Evolutionary conservation across 2,329 filamentous ascomycete species (phyloP).

Genomic region (Diaporthe sp.): DNA sequence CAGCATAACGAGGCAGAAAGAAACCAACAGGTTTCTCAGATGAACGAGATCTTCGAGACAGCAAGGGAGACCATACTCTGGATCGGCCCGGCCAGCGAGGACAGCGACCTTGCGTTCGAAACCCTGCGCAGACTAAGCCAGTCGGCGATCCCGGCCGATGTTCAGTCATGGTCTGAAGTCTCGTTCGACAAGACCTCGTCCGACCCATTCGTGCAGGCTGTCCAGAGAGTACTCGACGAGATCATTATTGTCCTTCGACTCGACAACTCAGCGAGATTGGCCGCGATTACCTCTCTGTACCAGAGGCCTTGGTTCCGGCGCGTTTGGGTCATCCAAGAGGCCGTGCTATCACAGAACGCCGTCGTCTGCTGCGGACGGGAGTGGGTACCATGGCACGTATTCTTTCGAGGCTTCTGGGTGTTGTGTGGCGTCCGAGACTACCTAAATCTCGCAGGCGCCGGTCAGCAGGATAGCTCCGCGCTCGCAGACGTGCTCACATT

Average conservation of each 20-base stretch:
- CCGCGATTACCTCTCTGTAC: neutral
- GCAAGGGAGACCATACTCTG: neutral
- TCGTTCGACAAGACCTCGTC: neutral
- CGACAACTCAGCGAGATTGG: neutral
- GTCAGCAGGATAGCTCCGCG: neutral
- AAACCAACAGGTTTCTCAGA: constrained; percentile 16
- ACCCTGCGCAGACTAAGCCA: neutral
- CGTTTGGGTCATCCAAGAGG: constrained; percentile 16
- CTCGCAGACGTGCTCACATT: neutral
- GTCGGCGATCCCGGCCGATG: neutral
- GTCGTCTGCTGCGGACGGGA: constrained; percentile 19
- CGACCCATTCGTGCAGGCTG: neutral
- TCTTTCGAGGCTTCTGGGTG: neutral
- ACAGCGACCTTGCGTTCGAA: constrained; percentile 15
- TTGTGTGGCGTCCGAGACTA: constrained; percentile 14
- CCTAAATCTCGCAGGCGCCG: neutral
- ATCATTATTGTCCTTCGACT: neutral
- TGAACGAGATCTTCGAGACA: neutral
- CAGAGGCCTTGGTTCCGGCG: constrained; percentile 7
- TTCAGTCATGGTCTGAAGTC: constrained; percentile 15
- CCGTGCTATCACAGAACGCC: neutral
- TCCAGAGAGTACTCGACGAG: neutral
- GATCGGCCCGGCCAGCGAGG: neutral
- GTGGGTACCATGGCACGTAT: neutral
- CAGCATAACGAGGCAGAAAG: constrained; percentile 12